phyloP scores from a whole-genome alignment of 305 asterid genomes.

The Solanum hybrid region DNA sequence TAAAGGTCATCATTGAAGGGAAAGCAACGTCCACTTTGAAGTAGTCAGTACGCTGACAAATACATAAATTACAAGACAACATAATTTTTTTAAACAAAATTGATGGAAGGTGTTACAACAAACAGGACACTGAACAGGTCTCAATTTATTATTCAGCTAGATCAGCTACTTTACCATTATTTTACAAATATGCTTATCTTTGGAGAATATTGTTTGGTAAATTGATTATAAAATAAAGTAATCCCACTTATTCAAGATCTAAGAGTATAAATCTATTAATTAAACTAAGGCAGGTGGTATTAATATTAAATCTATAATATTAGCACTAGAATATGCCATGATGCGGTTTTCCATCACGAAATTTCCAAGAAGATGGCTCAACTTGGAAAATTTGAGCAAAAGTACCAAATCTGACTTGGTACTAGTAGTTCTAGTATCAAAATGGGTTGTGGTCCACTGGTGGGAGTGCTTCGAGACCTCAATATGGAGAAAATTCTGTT shows the following conservation, averaged over 20 bases:
- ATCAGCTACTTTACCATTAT: neutral
- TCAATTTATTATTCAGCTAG: neutral
- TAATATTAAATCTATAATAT: neutral
- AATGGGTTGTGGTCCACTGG: no score
- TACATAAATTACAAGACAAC: neutral
- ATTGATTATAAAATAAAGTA: neutral
- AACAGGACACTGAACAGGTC: neutral
- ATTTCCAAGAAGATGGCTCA: neutral
- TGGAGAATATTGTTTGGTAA: neutral
- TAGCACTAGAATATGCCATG: neutral
- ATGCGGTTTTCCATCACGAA: neutral
- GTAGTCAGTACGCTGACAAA: neutral
- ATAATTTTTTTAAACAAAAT: neutral
- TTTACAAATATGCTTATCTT: neutral
- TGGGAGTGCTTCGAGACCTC: rapidly evolving
- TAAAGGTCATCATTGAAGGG: neutral
- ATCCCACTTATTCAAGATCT: neutral
- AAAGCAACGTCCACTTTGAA: neutral
- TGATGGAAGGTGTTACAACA: neutral
- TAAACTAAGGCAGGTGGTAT: neutral
- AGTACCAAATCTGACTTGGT: neutral
- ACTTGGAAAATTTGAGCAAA: neutral
- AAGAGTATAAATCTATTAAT: neutral
- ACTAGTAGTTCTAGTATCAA: neutral
- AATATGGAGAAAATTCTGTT: no score